Conservation (phyloP, 345 rosid species). For the Eucalyptus erythrocorys region DNA sequence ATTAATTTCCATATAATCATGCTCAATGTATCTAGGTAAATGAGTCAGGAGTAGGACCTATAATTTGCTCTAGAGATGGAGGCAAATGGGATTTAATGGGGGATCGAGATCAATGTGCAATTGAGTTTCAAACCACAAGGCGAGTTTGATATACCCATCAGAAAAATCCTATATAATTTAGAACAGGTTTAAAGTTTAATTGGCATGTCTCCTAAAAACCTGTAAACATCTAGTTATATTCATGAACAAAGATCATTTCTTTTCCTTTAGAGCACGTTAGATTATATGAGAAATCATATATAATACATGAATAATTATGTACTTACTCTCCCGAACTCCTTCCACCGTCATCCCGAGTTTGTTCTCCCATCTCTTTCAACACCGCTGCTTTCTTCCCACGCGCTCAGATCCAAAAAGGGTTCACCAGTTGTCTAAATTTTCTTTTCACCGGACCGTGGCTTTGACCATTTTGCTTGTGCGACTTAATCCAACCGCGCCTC, state of each 20-base stretch:
- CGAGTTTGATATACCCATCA: background rate
- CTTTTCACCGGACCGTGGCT: background rate
- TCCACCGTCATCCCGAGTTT: background rate
- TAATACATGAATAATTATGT: background rate
- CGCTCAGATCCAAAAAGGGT: background rate
- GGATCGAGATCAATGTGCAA: background rate
- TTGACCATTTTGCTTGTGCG: background rate
- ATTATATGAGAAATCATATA: background rate
- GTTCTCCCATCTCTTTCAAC: background rate
- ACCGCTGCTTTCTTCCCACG: background rate
- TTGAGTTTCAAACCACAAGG: background rate
- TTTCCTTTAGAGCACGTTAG: background rate
- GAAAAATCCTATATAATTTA: background rate
- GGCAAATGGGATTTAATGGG: background rate
- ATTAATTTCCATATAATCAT: background rate
- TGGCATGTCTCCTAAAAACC: rapidly evolving
- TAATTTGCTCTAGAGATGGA: background rate
- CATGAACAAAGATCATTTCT: background rate
- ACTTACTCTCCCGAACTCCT: background rate
- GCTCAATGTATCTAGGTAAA: background rate
- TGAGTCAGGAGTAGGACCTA: background rate
- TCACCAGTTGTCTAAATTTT: background rate
- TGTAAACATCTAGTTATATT: background rate
- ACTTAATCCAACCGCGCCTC: background rate
- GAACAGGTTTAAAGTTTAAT: background rate